Evolutionary conservation across 192 early-diverging fungal genomes (phyloP).

Genomic region (Coemansia sp.): DNA sequence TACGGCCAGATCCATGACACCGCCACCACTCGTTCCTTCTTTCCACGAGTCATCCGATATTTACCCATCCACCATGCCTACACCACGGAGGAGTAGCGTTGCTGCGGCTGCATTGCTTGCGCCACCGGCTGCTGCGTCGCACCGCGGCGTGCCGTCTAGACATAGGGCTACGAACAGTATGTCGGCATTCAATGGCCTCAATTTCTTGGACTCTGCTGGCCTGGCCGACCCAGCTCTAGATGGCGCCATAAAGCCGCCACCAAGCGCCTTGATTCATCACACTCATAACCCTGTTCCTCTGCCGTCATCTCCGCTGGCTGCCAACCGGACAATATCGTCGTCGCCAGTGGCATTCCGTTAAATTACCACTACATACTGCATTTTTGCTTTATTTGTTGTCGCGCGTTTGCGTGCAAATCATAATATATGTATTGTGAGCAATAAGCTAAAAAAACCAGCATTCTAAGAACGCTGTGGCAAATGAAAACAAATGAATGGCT

Average conservation of each 20-base stretch:
- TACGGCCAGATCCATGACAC: not conserved
- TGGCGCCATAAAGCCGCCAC: not conserved
- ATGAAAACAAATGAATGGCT: too few relatives aligned
- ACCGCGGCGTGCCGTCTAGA: not conserved
- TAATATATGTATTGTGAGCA: too few relatives aligned
- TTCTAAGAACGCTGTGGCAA: too few relatives aligned
- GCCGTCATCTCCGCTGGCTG: slow-evolving; percentile 1
- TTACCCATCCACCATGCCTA: not conserved
- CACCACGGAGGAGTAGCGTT: not conserved
- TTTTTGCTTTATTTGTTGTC: too few relatives aligned
- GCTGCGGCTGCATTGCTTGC: not conserved
- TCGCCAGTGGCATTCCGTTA: not conserved
- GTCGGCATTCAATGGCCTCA: not conserved
- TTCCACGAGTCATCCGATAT: not conserved
- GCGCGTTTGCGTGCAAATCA: too few relatives aligned
- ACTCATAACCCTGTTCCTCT: not conserved
- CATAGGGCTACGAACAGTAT: slow-evolving; percentile 2
- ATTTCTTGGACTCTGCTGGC: not conserved
- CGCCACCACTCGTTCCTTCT: slow-evolving; percentile 1
- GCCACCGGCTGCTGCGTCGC: not conserved
- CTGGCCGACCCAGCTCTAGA: not conserved
- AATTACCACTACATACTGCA: too few relatives aligned
- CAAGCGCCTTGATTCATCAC: not conserved
- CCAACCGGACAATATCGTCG: not conserved
- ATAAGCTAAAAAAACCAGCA: too few relatives aligned